Evolutionary conservation across 192 early-diverging fungal species (phyloP), one percentile per base, ranked within the genome.

Genomic region (Coemansia sp.): DNA sequence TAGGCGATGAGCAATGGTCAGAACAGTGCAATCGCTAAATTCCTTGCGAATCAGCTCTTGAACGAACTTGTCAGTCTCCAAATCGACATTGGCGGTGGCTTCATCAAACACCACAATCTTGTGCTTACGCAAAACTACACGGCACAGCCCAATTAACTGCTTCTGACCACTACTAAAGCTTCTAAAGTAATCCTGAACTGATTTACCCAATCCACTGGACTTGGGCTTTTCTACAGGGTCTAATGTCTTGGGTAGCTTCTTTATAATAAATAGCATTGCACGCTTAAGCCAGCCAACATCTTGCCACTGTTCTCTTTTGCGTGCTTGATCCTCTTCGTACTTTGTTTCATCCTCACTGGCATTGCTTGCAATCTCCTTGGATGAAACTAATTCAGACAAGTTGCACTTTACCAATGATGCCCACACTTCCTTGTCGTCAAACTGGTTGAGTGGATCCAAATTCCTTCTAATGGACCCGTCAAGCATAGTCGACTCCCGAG

Each of bases 1-100:
- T 36, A 92, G 70, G 46, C 93, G 89, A 74, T 95, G 91, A 0
- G 91, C 91, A 63, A 92, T 92, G 6, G 87, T 89, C 29, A 92
- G 67, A 10, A 92, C 82, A 5, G 77, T 78, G 57, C 65, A 60
- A 47, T 84, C 62, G 3, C 52, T 68, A 74, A 91, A 89, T 55
- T 89, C 76, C 6, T 72, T 78, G 10, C 82, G 80, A 41, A 91
- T 85, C 36, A 79, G 57, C 38, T 43, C 54, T 33, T 79, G 77
- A 7, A 79, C 70, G 3, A 16, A 20, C 22, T 59, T 59, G 47
- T 79, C 72, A 0, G 68, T 73, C 13, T 63, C 72, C 34, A 74
- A 16, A 57, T 93, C 91, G 15, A 90, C 81, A 11, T 86, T 73
- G 1, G 90, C 83, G 5, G 90, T 93, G 8, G 91, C 91, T 62